A percentile compares a stretch with the other conserved stretches of the same genome.
Evolutionary conservation across 2,329 filamentous ascomycete genomes (phyloP).

Genomic region (Ciborinia camelliae): DNA sequence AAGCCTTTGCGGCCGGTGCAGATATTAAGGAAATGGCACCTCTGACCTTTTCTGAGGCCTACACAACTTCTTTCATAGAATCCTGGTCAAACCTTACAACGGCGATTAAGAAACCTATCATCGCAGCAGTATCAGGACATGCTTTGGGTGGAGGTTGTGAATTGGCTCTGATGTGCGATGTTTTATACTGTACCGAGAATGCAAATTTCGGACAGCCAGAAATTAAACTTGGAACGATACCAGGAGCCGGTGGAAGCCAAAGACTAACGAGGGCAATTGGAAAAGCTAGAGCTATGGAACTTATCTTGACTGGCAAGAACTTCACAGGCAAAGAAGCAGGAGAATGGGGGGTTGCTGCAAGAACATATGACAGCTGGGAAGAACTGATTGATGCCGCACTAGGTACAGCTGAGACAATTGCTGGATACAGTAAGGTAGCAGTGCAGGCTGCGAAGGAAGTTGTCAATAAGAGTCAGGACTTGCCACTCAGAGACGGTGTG

Average conservation of each 20-base stretch:
- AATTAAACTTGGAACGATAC: conserved; percentile 90
- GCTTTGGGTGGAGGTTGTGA: conserved; percentile 95
- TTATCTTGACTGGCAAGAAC: conserved; percentile 80
- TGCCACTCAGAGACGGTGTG: conserved; percentile 81
- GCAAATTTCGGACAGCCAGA: conserved; percentile 97
- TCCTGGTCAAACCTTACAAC: conserved; percentile 85
- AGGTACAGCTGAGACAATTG: conserved; percentile 84
- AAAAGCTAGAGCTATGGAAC: conserved; percentile 85
- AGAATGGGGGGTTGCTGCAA: conserved; percentile 85
- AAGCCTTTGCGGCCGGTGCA: conserved; percentile 90
- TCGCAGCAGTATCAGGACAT: conserved; percentile 91
- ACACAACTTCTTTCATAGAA: conserved; percentile 89
- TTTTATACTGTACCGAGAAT: conserved; percentile 80
- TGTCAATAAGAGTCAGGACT: conserved; percentile 98
- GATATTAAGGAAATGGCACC: conserved; percentile 99
- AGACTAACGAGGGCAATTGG: conserved; percentile 78
- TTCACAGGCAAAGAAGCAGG: conserved; percentile 83
- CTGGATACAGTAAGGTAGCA: conserved; percentile 79
- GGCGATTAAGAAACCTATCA: conserved; percentile 86
- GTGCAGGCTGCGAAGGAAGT: conserved; percentile 92
- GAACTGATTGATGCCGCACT: conserved; percentile 78
- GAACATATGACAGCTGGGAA: conserved; percentile 74
- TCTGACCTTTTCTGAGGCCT: conserved; percentile 83
- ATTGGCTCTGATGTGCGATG: conserved; percentile 95
- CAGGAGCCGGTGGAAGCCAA: conserved; percentile 89